Percentiles rank a stretch among this genome's conserved stretches.
Conservation (phyloP, 257 asterid species). For the Solanum piurae region DNA sequence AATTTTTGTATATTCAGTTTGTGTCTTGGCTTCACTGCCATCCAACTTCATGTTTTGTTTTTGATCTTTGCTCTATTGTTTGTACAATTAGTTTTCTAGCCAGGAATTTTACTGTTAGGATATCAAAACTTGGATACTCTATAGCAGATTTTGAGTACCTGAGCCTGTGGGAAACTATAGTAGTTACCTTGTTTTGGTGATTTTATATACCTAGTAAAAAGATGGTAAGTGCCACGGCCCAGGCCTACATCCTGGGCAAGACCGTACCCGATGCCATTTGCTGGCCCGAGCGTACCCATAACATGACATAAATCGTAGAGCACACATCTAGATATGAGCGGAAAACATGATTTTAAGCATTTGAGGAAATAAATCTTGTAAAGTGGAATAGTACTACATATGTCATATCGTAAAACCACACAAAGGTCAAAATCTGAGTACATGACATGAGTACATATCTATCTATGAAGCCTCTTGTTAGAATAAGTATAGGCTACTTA, state of each 20-base stretch:
- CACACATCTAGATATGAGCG: background rate
- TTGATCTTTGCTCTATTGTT: background rate
- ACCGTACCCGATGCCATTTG: background rate
- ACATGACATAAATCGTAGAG: background rate
- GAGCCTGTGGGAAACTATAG: background rate
- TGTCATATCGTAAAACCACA: background rate
- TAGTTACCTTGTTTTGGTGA: background rate
- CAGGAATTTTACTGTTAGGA: background rate
- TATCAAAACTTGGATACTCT: background rate
- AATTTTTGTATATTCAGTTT: background rate
- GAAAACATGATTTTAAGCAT: background rate
- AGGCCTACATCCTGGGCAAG: background rate
- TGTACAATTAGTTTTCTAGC: background rate
- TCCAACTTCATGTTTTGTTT: background rate
- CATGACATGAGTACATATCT: background rate
- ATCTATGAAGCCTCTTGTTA: background rate
- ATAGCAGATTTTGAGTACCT: background rate
- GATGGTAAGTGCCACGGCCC: background rate
- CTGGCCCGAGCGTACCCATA: background rate
- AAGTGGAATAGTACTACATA: background rate
- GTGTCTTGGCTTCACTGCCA: background rate
- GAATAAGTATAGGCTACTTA: background rate
- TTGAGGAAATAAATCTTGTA: background rate
- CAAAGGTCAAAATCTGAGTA: background rate
- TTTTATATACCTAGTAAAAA: background rate